A percentile compares a stretch with the other conserved stretches of the same genome.
These are phyloP conservation scores for Bullera alba DNA, from an alignment of 768 basidiomycete species.

Conservation along the genomic window DNA sequence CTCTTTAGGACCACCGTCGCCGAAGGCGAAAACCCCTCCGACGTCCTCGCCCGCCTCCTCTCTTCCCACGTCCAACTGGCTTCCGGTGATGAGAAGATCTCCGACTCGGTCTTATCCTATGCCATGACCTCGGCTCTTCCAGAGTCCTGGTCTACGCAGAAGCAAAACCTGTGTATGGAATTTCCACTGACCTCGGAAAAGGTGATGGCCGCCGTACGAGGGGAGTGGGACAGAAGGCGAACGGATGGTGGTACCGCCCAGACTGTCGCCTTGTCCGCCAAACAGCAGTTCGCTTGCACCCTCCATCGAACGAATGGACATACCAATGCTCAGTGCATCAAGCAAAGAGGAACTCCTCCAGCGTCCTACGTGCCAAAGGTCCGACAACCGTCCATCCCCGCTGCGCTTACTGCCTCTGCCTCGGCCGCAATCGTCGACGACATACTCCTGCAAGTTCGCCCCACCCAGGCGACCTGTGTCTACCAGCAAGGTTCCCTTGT, in stretches of 20 bases:
- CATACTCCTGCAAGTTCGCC: too few relatives aligned
- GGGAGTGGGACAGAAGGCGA: not conserved
- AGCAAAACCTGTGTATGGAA: slow-evolving; percentile 13
- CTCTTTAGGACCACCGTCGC: slow-evolving; percentile 1
- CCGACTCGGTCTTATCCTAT: slow-evolving; percentile 14
- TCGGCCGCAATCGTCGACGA: too few relatives aligned
- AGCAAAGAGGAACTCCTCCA: too few relatives aligned
- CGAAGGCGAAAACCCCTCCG: slow-evolving; percentile 11
- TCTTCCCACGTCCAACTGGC: slow-evolving; percentile 16
- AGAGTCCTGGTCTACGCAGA: slow-evolving; percentile 6
- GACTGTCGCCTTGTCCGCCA: too few relatives aligned
- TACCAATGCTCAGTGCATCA: too few relatives aligned
- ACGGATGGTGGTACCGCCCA: not conserved
- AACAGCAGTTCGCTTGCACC: too few relatives aligned
- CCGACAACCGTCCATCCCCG: too few relatives aligned
- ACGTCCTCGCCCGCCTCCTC: slow-evolving; percentile 3
- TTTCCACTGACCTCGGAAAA: not conserved
- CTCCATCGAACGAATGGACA: too few relatives aligned
- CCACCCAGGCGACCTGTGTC: too few relatives aligned
- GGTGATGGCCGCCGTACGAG: not conserved
- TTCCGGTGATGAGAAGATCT: not conserved
- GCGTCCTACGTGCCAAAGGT: too few relatives aligned
- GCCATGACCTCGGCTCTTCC: slow-evolving; percentile 14
- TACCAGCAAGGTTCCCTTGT: too few relatives aligned
- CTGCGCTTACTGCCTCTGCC: too few relatives aligned